Percentiles rank a stretch among this genome's conserved stretches.
Evolutionary conservation across 2,329 filamentous ascomycete species (phyloP).

Genomic region (Cadophora gregata): DNA sequence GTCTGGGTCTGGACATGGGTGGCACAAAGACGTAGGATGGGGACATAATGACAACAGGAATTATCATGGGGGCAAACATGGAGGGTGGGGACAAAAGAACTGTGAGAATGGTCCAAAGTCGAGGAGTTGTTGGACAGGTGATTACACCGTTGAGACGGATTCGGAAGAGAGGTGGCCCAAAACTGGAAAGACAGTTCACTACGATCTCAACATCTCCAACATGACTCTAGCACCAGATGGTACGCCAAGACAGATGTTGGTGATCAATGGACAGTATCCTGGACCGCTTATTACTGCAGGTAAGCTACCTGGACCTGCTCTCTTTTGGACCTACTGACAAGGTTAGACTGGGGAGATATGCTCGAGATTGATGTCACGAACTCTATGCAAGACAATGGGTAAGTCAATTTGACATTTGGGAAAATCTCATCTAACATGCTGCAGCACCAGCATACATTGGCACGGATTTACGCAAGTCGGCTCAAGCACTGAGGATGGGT

Average conservation of each 20-base stretch:
- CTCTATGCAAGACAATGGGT: constrained; percentile 56
- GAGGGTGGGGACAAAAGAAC: constrained; percentile 18
- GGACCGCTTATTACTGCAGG: constrained; percentile 44
- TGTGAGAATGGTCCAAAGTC: constrained; percentile 20
- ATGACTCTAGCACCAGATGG: constrained; percentile 46
- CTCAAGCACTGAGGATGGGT: constrained; percentile 53
- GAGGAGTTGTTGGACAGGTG: constrained; percentile 24
- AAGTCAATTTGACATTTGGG: constrained; percentile 39
- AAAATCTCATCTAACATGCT: constrained; percentile 21
- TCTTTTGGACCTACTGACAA: neutral
- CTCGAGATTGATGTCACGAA: constrained; percentile 72
- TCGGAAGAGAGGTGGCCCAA: constrained; percentile 25
- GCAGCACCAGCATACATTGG: constrained; percentile 50
- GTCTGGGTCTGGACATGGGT: constrained; percentile 4
- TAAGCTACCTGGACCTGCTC: constrained; percentile 12
- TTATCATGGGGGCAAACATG: constrained; percentile 14
- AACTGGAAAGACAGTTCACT: constrained; percentile 26
- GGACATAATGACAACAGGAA: constrained; percentile 3
- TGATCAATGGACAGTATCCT: constrained; percentile 45
- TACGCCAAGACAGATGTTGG: constrained; percentile 56
- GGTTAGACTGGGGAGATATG: constrained; percentile 42
- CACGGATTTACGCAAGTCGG: constrained; percentile 54
- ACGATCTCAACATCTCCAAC: constrained; percentile 27
- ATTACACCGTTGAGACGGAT: constrained; percentile 26
- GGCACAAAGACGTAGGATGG: constrained; percentile 14